Evolutionary conservation across 2,329 filamentous ascomycete genomes (phyloP).

Genomic region (Botryotinia globosa): DNA sequence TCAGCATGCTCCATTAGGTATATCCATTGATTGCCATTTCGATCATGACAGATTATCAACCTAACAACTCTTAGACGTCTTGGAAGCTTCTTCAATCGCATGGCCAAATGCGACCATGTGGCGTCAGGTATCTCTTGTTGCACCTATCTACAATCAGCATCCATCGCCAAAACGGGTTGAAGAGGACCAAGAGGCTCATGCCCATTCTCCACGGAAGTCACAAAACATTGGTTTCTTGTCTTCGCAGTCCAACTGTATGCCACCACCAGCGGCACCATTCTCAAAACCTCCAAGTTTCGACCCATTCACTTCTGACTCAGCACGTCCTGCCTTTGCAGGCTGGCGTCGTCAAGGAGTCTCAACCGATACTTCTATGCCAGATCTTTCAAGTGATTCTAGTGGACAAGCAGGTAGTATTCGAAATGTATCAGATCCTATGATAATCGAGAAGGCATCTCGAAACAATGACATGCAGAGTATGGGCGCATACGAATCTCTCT

Average conservation of each 20-base stretch:
- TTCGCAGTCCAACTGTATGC: conserved; percentile 11
- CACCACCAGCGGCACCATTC: conserved; percentile 27
- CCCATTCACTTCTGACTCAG: conserved; percentile 41
- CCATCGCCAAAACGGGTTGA: conserved; percentile 41
- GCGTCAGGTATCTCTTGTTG: conserved; percentile 47
- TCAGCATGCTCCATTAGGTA: conserved; percentile 77
- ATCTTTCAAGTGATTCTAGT: conserved; percentile 39
- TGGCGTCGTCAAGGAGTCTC: conserved; percentile 42
- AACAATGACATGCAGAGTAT: conserved; percentile 31
- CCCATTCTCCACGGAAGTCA: conserved; percentile 55
- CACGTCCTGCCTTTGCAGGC: conserved; percentile 25
- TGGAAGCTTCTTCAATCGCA: conserved; percentile 71
- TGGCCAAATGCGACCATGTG: conserved; percentile 77
- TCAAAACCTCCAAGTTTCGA: conserved; percentile 40
- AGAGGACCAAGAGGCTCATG: conserved; percentile 54
- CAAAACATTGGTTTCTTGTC: conserved; percentile 29
- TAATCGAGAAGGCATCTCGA: conserved; percentile 26
- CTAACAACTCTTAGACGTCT: conserved; percentile 52
- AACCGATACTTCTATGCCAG: conserved; percentile 48
- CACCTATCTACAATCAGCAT: conserved; percentile 34
- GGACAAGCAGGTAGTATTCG: conserved; percentile 39
- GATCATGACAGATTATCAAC: background rate
- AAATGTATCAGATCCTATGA: conserved; percentile 36
- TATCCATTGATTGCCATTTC: conserved; percentile 29
- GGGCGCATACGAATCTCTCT: conserved; percentile 35